Percentiles rank a stretch among this genome's conserved stretches.
Evolutionary conservation across 192 early-diverging fungal genomes (phyloP).

Genomic region (Podila verticillata): DNA sequence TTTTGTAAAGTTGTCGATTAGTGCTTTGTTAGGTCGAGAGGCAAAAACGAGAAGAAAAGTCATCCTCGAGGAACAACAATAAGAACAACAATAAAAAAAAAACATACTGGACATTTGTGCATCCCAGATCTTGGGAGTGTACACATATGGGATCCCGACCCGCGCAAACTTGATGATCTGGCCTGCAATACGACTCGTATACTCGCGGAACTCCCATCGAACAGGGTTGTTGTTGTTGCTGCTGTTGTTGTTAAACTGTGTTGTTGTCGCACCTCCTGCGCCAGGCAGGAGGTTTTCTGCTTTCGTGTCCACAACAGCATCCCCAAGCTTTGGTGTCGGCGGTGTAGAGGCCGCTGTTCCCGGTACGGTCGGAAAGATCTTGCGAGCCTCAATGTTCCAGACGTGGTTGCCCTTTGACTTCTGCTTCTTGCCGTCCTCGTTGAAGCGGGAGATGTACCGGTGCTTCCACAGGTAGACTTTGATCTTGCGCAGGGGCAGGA

Average conservation of each 20-base stretch:
- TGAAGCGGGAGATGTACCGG: slow-evolving; percentile 80
- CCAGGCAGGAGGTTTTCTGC: neutral
- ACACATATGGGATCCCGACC: slow-evolving; percentile 70
- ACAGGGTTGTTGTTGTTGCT: slow-evolving; percentile 2
- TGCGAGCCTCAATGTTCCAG: slow-evolving; percentile 85
- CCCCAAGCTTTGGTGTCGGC: neutral
- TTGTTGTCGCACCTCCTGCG: neutral
- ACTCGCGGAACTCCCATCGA: slow-evolving; percentile 81
- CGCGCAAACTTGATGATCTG: slow-evolving; percentile 69
- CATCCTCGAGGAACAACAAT: too few species aligned
- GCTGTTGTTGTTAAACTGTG: neutral
- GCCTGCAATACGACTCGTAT: slow-evolving; percentile 73
- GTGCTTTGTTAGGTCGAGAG: too few species aligned
- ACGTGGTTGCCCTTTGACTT: slow-evolving; percentile 85
- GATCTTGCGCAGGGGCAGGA: slow-evolving; percentile 70
- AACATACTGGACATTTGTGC: slow-evolving; percentile 71
- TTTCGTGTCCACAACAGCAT: neutral
- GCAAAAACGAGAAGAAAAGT: slow-evolving; percentile 1
- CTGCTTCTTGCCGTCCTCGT: slow-evolving; percentile 82
- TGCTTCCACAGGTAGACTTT: slow-evolving; percentile 80
- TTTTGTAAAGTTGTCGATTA: too few species aligned
- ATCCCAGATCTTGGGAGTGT: slow-evolving; percentile 78
- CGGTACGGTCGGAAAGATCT: slow-evolving; percentile 58
- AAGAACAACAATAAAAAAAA: neutral
- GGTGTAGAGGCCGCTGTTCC: neutral